Evolutionary conservation across 106 monocot genomes (phyloP).

Genomic region (Cymbidium sinense): DNA sequence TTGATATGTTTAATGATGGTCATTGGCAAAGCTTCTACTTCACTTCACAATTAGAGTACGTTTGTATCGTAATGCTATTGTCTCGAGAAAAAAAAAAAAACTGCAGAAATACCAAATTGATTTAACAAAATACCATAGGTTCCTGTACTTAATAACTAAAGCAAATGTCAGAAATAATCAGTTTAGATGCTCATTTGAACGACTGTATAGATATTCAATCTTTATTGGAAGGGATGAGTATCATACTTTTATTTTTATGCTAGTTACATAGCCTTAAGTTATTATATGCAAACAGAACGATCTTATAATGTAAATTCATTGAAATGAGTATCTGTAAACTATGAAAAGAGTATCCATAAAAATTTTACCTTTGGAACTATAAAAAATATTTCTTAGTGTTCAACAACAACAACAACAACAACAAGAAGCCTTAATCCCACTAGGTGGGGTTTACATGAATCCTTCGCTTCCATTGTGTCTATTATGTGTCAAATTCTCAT

Average conservation of each 20-base stretch:
- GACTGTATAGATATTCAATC: neutral
- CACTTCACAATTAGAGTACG: neutral
- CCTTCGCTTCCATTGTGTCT: no score
- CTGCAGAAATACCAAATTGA: neutral
- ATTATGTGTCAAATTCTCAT: no score
- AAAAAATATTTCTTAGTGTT: no score
- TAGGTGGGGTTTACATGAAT: no score
- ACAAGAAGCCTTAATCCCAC: no score
- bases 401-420: no score
- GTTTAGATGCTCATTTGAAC: neutral
- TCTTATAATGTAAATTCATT: no score
- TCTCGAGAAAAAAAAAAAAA: neutral
- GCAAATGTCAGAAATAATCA: neutral
- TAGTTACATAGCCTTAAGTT: neutral
- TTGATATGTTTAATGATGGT: neutral
- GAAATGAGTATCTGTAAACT: no score
- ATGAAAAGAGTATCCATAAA: no score
- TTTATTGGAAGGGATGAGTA: neutral
- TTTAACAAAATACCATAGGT: neutral
- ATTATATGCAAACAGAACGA: no score
- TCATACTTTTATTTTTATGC: neutral
- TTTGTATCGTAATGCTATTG: neutral
- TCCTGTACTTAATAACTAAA: no score
- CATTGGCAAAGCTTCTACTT: neutral
- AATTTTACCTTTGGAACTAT: no score